Conservation (phyloP, 2,329 filamentous ascomycete species). For the Ophiosphaerella herpotricha region DNA sequence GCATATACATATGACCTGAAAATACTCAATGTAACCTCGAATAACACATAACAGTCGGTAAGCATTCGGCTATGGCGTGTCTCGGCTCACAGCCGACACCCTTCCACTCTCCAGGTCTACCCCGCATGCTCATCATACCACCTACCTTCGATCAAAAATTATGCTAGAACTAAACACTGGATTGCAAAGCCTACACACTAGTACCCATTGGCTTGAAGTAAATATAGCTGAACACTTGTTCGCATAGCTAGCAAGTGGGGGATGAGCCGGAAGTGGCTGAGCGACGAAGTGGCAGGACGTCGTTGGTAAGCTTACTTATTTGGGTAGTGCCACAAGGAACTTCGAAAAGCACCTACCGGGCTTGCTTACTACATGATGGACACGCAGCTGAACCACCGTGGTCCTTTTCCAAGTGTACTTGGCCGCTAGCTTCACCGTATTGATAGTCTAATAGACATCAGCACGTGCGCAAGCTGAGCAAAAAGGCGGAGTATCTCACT, state of each 20-base stretch:
- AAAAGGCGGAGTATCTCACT: slow-evolving; percentile 2
- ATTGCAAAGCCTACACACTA: background rate
- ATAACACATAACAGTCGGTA: no score
- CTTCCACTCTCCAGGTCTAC: no score
- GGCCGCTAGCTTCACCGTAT: background rate
- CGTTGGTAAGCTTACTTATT: background rate
- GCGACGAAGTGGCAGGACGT: background rate
- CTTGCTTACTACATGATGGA: background rate
- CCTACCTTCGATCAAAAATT: no score
- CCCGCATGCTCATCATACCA: no score
- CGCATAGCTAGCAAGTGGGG: background rate
- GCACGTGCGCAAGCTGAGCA: background rate
- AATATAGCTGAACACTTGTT: background rate
- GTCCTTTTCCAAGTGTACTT: background rate
- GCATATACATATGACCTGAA: no score
- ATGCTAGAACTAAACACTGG: background rate
- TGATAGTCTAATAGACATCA: background rate
- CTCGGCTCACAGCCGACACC: no score
- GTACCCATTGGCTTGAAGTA: background rate
- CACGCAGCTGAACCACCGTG: background rate
- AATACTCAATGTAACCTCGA: no score
- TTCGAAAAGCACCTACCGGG: background rate
- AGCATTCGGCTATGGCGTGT: no score
- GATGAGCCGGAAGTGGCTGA: background rate
- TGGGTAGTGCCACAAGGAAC: background rate